Conservation (phyloP, 495 filamentous ascomycete genomes). For the Chaetomium fimeti region DNA sequence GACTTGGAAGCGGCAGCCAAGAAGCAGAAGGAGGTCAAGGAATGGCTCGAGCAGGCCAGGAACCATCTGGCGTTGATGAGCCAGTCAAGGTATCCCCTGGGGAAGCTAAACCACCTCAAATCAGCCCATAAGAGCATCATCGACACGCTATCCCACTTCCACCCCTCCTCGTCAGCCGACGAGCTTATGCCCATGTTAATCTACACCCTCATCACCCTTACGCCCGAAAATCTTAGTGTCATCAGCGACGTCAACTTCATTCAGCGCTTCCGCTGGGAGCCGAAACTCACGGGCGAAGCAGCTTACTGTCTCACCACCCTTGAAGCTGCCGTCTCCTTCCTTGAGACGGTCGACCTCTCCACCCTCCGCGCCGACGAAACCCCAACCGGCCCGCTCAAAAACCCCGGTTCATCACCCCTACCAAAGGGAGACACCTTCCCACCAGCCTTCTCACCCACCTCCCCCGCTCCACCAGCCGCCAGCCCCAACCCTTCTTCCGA, state of each 20-base stretch:
- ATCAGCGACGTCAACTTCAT: slow-evolving; percentile 94
- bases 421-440: slow-evolving; percentile 54
- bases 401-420: slow-evolving; percentile 49
- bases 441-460: slow-evolving; percentile 48
- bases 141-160: slow-evolving; percentile 71
- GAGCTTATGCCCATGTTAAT: slow-evolving; percentile 96
- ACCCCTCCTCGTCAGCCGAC: slow-evolving; percentile 91
- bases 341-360: slow-evolving; percentile 96
- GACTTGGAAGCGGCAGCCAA: slow-evolving; percentile 53
- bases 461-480: slow-evolving; percentile 39
- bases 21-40: slow-evolving; percentile 68
- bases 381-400: slow-evolving; percentile 58
- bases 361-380: slow-evolving; percentile 82
- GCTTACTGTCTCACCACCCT: slow-evolving; percentile 96
- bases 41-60: slow-evolving; percentile 69
- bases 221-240: slow-evolving; percentile 79
- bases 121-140: slow-evolving; percentile 91
- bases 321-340: slow-evolving; percentile 89
- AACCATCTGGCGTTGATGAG: slow-evolving; percentile 79
- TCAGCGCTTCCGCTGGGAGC: slow-evolving; percentile 84
- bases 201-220: slow-evolving; percentile 87
- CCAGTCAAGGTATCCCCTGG: slow-evolving; percentile 78
- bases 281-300: slow-evolving; percentile 84
- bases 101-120: slow-evolving; percentile 87
- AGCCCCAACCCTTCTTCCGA: slow-evolving; percentile 7